phyloP scores from a whole-genome alignment of 768 basidiomycete species.

The Lentinula guzmanii region DNA sequence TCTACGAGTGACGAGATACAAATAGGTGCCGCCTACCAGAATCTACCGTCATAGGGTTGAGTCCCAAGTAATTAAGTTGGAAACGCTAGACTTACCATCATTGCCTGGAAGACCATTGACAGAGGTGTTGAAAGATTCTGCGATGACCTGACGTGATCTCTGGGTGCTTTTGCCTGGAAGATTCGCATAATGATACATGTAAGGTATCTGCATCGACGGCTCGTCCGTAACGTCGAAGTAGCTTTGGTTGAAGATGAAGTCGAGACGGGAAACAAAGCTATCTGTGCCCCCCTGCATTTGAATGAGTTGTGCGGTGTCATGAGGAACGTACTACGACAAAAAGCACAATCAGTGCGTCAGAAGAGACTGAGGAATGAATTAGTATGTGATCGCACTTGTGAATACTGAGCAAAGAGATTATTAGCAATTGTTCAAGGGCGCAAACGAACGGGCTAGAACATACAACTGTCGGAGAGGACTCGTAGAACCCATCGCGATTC shows the following conservation, averaged over 20 bases:
- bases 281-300: slow-evolving; percentile 53
- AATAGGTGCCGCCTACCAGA: not conserved
- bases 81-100: slow-evolving; percentile 36
- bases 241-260: slow-evolving; percentile 53
- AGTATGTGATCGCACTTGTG: slow-evolving; percentile 35
- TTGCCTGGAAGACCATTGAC: slow-evolving; percentile 57
- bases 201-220: slow-evolving; percentile 63
- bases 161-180: slow-evolving; percentile 54
- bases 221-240: slow-evolving; percentile 63
- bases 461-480: slow-evolving; percentile 58
- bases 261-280: slow-evolving; percentile 46
- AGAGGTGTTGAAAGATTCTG: slow-evolving; percentile 51
- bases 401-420: slow-evolving; percentile 36
- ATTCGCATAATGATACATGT: slow-evolving; percentile 67
- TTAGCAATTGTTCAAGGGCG: not conserved
- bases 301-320: slow-evolving; percentile 59
- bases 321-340: slow-evolving; percentile 48
- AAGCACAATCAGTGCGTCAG: not conserved
- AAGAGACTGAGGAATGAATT: not conserved
- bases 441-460: slow-evolving; percentile 11
- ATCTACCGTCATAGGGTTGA: not conserved
- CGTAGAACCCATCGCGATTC: slow-evolving; percentile 59
- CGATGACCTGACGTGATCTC: slow-evolving; percentile 48
- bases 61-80: not conserved
- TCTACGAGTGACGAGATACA: not conserved